Base-by-base conservation (phyloP, 352 stramenopile species). In the Phytophthora chlamydospora region DNA sequence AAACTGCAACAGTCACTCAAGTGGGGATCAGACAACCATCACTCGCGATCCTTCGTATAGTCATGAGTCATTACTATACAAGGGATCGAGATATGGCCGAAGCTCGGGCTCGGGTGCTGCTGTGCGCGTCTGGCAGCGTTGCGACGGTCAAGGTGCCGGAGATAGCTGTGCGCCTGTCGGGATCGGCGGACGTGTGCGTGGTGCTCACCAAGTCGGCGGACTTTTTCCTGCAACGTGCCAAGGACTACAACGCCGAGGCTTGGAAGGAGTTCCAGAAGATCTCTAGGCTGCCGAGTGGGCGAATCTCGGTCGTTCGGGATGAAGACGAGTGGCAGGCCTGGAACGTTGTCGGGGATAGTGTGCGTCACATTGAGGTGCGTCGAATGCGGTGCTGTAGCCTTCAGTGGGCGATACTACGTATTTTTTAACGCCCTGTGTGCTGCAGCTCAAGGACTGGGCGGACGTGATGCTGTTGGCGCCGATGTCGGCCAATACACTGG, bases 371-470 rank as follows among this genome's bases (percentile, higher is more conserved):
- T 64, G 83, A 97, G 48, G 86, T 97, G 55, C 33, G 40, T 16
- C 9, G 3, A 4, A 31, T 43, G 50, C 39, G 17, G 49, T 43
- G 31, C 2, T 16, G 6, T 11, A 14, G 31, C 12, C n/a, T 35
- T 42, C 19, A 39, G 33, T 47, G 53, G 17, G 11, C 14, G 12
- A n/a, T n/a, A 35, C 0, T 12, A 10, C 9, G 16, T 5, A 27
- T 24, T 27, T 17, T 58, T 21, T 24, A 58, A 54, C 9, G 48
- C 24, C 34, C 7, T 47, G 32, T 32, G 7, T 48, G 14, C 9
- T 67, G n/a, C 50, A 97, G 87, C 62, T 98, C 16, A 93, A 98
- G 56, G 93, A 98, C 73, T 98, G 96, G 96, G 95, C 95, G 0
- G 96, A 99, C 58, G 66, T 97, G 42, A 74, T 97, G 49, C 34